Conservation (phyloP, 2,329 filamentous ascomycete genomes). For the Curvularia sp. region DNA sequence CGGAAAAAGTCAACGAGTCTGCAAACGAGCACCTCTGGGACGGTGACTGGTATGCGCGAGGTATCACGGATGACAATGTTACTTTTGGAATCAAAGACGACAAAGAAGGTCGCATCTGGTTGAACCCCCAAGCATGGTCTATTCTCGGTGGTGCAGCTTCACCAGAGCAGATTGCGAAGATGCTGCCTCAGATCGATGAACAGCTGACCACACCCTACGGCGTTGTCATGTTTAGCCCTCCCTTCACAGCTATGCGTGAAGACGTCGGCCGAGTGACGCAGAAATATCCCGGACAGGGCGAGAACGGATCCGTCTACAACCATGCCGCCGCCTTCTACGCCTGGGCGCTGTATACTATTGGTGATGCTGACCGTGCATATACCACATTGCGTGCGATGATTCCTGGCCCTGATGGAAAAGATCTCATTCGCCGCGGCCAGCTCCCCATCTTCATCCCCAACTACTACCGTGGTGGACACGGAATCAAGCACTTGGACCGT, state of each 20-base stretch:
- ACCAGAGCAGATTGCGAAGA: slow-evolving; percentile 53
- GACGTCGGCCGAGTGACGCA: slow-evolving; percentile 66
- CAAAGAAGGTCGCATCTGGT: slow-evolving; percentile 64
- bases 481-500: slow-evolving; percentile 30
- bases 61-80: slow-evolving; percentile 64
- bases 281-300: slow-evolving; percentile 65
- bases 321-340: slow-evolving; percentile 65
- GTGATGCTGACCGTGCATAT: slow-evolving; percentile 60
- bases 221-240: slow-evolving; percentile 63
- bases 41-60: slow-evolving; percentile 64
- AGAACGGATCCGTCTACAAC: slow-evolving; percentile 67
- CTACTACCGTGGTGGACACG: slow-evolving; percentile 58
- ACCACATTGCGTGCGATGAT: slow-evolving; percentile 62
- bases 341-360: slow-evolving; percentile 61
- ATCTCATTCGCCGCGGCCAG: slow-evolving; percentile 63
- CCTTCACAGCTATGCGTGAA: slow-evolving; percentile 64
- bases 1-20: slow-evolving; percentile 58
- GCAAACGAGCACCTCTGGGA: slow-evolving; percentile 64
- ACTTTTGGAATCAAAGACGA: slow-evolving; percentile 61
- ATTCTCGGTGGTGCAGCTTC: slow-evolving; percentile 63
- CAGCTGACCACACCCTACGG: slow-evolving; percentile 64
- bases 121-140: slow-evolving; percentile 65
- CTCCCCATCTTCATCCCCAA: slow-evolving; percentile 66
- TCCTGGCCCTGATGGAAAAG: slow-evolving; percentile 60
- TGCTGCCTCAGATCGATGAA: slow-evolving; percentile 59